Evolutionary conservation across 202 grass and related monocot genomes (phyloP).

Genomic region (Zoysia matrella): DNA sequence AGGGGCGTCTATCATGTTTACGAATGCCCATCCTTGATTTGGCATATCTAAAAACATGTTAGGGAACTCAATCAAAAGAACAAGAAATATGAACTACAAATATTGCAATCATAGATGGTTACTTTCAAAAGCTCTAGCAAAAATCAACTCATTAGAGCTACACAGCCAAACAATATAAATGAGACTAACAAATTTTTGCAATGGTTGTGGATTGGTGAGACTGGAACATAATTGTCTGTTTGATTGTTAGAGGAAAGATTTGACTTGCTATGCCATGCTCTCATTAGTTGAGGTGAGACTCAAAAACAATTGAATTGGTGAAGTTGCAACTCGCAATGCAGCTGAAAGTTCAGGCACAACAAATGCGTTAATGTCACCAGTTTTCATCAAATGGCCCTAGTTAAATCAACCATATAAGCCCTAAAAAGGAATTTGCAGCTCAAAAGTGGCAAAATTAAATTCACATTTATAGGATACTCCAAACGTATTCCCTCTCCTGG

Average conservation of each 20-base stretch:
- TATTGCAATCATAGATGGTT: not conserved
- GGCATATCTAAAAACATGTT: conserved; percentile 74
- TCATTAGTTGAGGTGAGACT: not conserved
- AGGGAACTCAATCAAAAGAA: conserved; percentile 33
- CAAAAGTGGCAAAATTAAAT: conserved; percentile 31
- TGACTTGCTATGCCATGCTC: not conserved
- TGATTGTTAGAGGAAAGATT: not conserved
- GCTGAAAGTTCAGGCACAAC: conserved; percentile 10
- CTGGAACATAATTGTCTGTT: not conserved
- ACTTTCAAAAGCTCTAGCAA: not conserved
- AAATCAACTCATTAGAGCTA: not conserved
- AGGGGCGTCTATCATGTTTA: conserved; percentile 54
- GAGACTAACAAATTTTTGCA: not conserved
- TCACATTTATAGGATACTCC: conserved; percentile 83
- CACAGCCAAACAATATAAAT: too few relatives aligned
- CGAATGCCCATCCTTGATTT: conserved; percentile 95
- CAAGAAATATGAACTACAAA: not conserved
- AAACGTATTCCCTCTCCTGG: conserved; percentile 76
- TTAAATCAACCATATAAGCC: conserved; percentile 22
- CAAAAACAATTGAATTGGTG: not conserved
- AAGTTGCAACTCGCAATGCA: not conserved
- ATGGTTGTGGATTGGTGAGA: not conserved
- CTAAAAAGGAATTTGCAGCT: conserved; percentile 17
- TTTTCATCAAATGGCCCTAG: conserved; percentile 1
- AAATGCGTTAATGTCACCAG: conserved; percentile 24